Percentiles rank a stretch among this genome's conserved stretches.
These are phyloP conservation scores for Glaciozyma martinii DNA, from an alignment of 768 basidiomycete species.

Conservation along the genomic window DNA sequence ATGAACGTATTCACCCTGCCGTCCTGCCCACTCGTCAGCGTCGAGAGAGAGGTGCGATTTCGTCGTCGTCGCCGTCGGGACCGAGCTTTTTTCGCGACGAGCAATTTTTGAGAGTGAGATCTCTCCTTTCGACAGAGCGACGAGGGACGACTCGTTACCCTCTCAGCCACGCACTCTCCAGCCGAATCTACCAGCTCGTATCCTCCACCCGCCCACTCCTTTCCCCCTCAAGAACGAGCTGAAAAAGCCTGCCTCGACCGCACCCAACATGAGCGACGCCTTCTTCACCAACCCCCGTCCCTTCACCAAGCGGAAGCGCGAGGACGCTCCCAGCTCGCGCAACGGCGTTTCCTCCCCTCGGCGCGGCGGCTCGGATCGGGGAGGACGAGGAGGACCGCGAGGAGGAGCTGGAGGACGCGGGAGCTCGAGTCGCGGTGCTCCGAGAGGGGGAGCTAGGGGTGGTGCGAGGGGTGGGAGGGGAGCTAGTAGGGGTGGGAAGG, in stretches of 20 bases:
- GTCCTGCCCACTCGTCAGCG: too few species aligned
- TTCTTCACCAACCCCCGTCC: slow-evolving; percentile 28
- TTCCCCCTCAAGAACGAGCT: too few species aligned
- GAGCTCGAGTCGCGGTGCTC: slow-evolving; percentile 2
- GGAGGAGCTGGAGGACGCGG: slow-evolving; percentile 21
- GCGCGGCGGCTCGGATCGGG: not conserved
- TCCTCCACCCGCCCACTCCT: too few species aligned
- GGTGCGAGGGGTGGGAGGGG: not conserved
- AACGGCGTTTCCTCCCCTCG: not conserved
- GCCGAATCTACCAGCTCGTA: too few species aligned
- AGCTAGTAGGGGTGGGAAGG: not conserved
- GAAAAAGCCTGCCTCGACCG: too few species aligned
- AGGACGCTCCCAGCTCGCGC: slow-evolving; percentile 6
- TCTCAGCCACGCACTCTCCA: too few species aligned
- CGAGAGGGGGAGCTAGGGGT: slow-evolving; percentile 18
- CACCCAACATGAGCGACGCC: slow-evolving; percentile 22
- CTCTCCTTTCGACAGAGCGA: too few species aligned
- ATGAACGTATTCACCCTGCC: not conserved
- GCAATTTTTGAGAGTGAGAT: too few species aligned
- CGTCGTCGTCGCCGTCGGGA: too few species aligned
- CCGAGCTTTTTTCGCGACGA: too few species aligned
- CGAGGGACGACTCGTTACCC: too few species aligned
- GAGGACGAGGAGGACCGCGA: not conserved
- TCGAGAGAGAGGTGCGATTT: too few species aligned
- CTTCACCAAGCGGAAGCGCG: slow-evolving; percentile 24